Percentiles rank a stretch among this genome's conserved stretches.
phyloP scores from a whole-genome alignment of 2,329 filamentous ascomycete genomes.

The Aspergillus floridensis region DNA sequence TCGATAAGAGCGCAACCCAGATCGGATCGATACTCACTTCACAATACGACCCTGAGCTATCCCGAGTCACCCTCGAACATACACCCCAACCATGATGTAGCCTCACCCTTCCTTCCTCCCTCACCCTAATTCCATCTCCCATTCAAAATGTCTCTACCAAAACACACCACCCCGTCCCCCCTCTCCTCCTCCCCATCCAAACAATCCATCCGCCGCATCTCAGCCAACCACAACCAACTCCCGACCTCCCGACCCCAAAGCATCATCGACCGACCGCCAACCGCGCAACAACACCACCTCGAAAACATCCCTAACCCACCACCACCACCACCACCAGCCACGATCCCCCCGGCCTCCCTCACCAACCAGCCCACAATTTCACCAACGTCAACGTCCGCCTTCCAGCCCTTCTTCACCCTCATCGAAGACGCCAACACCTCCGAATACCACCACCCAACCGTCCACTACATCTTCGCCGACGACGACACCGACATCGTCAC shows the following conservation, averaged over 20 bases:
- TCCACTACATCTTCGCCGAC: conserved; percentile 91
- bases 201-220: conserved; percentile 21
- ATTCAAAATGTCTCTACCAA: conserved; percentile 34
- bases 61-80: not conserved
- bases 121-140: no score
- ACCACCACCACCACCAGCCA: conserved; percentile 12
- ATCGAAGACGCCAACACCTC: conserved; percentile 72
- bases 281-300: conserved; percentile 14
- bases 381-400: conserved; percentile 37
- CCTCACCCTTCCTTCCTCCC: conserved; percentile 14
- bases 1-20: conserved; percentile 30
- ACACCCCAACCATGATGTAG: conserved; percentile 26
- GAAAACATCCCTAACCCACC: conserved; percentile 10
- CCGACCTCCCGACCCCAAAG: conserved; percentile 19
- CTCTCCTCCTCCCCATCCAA: conserved; percentile 32
- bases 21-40: no score
- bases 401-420: conserved; percentile 81
- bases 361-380: conserved; percentile 12
- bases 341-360: conserved; percentile 1
- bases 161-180: conserved; percentile 21
- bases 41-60: not conserved
- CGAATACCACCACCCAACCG: conserved; percentile 75
- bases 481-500: conserved; percentile 79
- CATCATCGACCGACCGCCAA: conserved; percentile 20
- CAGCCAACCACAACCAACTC: conserved; percentile 4